These are phyloP conservation scores for Blastocystis sp. DNA, from an alignment of 352 stramenopile genomes.

Conservation along the genomic window DNA sequence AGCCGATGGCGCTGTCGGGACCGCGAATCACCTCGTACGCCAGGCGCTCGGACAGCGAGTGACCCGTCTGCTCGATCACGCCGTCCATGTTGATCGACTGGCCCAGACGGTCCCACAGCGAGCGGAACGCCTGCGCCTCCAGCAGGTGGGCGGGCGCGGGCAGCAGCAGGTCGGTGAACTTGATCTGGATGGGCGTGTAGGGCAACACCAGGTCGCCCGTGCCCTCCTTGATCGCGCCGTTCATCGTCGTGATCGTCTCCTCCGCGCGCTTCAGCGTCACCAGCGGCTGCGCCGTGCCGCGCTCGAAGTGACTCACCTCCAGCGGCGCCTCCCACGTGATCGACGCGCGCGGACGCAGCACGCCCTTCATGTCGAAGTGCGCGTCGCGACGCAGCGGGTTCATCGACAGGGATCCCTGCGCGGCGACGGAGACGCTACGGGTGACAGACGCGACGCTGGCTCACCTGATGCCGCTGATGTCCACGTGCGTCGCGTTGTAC, in stretches of 20 bases:
- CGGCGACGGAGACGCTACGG: slow-evolving; percentile 48
- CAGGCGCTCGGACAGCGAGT: slow-evolving; percentile 37
- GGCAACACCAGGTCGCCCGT: slow-evolving; percentile 70
- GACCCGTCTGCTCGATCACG: slow-evolving; percentile 22
- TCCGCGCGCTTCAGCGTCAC: slow-evolving; percentile 65
- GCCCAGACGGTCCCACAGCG: slow-evolving; percentile 64
- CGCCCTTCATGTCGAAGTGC: slow-evolving; percentile 70
- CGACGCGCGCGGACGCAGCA: slow-evolving; percentile 45
- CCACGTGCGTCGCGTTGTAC: slow-evolving; percentile 66
- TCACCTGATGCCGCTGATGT: slow-evolving; percentile 56
- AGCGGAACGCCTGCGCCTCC: slow-evolving; percentile 51
- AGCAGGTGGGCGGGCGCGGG: slow-evolving; percentile 52
- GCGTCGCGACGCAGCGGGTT: slow-evolving; percentile 36
- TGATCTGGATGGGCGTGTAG: slow-evolving; percentile 74
- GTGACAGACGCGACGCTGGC: background rate
- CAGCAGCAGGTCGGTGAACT: slow-evolving; percentile 72
- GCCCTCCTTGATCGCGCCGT: slow-evolving; percentile 50
- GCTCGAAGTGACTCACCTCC: slow-evolving; percentile 67
- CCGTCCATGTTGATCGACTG: slow-evolving; percentile 39
- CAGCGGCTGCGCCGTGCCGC: slow-evolving; percentile 68
- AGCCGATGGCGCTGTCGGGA: slow-evolving; percentile 59
- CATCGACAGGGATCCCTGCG: slow-evolving; percentile 50
- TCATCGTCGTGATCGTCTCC: slow-evolving; percentile 12
- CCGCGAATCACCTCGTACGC: slow-evolving; percentile 46
- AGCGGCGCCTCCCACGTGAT: slow-evolving; percentile 71